Conservation (phyloP, 2,329 filamentous ascomycete species). For the Aschersonia sp. region DNA sequence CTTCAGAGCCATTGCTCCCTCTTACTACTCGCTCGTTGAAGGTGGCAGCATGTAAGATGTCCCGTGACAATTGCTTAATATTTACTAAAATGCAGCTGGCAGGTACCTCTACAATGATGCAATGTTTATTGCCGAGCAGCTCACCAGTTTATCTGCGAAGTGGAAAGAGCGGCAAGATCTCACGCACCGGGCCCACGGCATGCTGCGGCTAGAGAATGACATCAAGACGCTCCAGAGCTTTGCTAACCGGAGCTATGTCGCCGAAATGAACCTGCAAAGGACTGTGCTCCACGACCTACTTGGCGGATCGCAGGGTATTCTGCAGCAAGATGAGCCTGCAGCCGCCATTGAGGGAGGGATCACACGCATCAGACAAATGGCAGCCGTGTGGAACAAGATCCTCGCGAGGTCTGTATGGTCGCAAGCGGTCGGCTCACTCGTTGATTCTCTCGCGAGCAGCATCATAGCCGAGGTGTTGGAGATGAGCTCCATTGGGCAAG, state of each 20-base stretch:
- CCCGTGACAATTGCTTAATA: neutral
- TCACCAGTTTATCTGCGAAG: slow-evolving; percentile 30
- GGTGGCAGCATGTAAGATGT: slow-evolving; percentile 48
- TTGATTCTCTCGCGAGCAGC: slow-evolving; percentile 43
- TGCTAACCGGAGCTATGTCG: slow-evolving; percentile 45
- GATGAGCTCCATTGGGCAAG: slow-evolving; percentile 44
- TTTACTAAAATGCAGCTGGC: neutral
- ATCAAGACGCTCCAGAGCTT: slow-evolving; percentile 44
- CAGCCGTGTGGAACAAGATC: slow-evolving; percentile 41
- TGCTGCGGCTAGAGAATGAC: slow-evolving; percentile 46
- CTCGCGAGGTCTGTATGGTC: slow-evolving; percentile 47
- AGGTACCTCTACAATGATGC: slow-evolving; percentile 57
- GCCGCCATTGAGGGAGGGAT: slow-evolving; percentile 38
- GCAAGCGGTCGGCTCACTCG: slow-evolving; percentile 46
- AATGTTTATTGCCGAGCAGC: slow-evolving; percentile 44
- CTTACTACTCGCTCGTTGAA: slow-evolving; percentile 51
- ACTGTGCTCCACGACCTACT: slow-evolving; percentile 47
- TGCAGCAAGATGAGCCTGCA: slow-evolving; percentile 41
- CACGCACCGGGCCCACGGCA: slow-evolving; percentile 30
- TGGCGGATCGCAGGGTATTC: slow-evolving; percentile 43
- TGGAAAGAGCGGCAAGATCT: slow-evolving; percentile 43
- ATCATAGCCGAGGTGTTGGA: slow-evolving; percentile 48
- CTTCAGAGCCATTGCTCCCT: slow-evolving; percentile 62
- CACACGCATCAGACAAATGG: slow-evolving; percentile 36
- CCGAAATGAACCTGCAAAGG: slow-evolving; percentile 46